A percentile compares a stretch with the other conserved stretches of the same genome.
Conservation (phyloP, 495 filamentous ascomycete species). For the Aspergillus haitiensis region DNA sequence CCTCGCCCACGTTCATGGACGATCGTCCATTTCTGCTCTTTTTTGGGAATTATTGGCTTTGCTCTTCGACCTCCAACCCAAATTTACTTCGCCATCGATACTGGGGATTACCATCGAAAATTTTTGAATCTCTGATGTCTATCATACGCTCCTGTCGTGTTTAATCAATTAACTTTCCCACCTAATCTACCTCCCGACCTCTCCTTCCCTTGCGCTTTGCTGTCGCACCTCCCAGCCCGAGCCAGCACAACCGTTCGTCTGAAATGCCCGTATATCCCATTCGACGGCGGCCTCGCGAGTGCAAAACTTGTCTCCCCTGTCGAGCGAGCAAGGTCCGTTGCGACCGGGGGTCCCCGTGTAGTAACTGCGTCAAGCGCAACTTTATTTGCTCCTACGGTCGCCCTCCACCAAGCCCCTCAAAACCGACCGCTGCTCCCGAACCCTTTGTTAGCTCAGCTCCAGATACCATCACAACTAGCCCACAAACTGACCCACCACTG, state of each 20-base stretch:
- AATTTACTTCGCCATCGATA: neutral
- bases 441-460: slow-evolving; percentile 23
- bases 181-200: neutral
- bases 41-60: neutral
- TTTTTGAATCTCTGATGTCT: neutral
- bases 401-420: slow-evolving; percentile 42
- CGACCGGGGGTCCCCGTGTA: slow-evolving; percentile 70
- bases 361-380: slow-evolving; percentile 72
- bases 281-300: slow-evolving; percentile 49
- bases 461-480: slow-evolving; percentile 7
- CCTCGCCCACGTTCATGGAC: neutral
- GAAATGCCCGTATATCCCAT: slow-evolving; percentile 43
- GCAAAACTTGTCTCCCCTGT: slow-evolving; percentile 51
- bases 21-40: neutral
- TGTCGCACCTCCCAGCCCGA: slow-evolving; percentile 11
- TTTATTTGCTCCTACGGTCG: slow-evolving; percentile 71
- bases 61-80: neutral
- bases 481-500: slow-evolving; percentile 9
- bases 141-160: neutral
- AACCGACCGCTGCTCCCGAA: slow-evolving; percentile 20
- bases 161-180: too few species aligned
- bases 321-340: slow-evolving; percentile 60
- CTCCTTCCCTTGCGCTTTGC: slow-evolving; percentile 19
- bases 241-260: slow-evolving; percentile 19
- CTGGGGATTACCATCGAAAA: neutral